Base-by-base conservation (phyloP, 176 grass and related monocot species). In the Luzula sylvatica region DNA sequence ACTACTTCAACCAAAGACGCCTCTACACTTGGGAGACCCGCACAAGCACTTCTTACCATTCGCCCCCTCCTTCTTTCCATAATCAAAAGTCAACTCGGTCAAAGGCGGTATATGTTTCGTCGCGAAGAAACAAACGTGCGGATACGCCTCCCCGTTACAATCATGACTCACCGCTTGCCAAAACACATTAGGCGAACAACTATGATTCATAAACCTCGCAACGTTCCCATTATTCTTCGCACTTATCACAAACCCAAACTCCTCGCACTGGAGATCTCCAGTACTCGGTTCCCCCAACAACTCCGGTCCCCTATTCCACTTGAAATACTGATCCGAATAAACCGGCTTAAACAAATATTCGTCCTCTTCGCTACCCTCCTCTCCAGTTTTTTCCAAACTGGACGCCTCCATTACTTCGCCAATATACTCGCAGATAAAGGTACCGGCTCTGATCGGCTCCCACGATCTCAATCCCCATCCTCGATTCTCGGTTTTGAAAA, bases 51-150 rank as follows among this genome's bases (percentile, higher is more conserved):
- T 56, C 42, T 70, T 86, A 30, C 19, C 14, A 59, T 19, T 53
- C 9, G 55, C 60, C 61, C 66, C 53, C 27, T 73, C 73, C 18
- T 50, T 81, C 48, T 49, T 73, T 60, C 81, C 81, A 82, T 93
- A 93, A 78, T 93, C 87, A 72, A 78, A 86, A 13, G 70, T 86
- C 57, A 93, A 66, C 70, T 93, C 87, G 68, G 77, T 82, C 87
- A 93, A 75, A 14, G 81, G 87, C 47, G 87, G 81, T 55, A 93
- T 93, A 57, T 93, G 81, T 52, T 86, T 93, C 35, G 72, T 75
- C 44, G 87, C 81, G 51, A 93, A 93, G 55, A 93, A 93, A 70
- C 70, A 72, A 53, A 93, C 74, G 53, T 82, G 87, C 58, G 87
- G 87, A 61, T 78, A 77, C 26, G 48, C 53, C 28, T 82, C 77